Evolutionary conservation across 1,139 yeast species (phyloP).

Genomic region (Hemisphaericaspora subhashii): DNA sequence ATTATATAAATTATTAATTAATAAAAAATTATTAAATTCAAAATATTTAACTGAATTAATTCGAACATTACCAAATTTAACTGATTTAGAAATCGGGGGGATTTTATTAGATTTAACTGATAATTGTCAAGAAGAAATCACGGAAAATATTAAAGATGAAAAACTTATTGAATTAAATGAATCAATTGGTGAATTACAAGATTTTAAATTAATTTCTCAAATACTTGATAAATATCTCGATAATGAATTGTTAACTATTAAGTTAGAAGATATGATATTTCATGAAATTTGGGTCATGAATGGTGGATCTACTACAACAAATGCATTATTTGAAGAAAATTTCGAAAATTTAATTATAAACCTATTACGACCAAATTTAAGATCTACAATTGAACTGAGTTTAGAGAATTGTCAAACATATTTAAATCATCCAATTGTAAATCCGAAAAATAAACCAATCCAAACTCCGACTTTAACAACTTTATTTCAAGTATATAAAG

Average conservation of each 20-base stretch:
- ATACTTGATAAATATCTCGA: constrained; percentile 15
- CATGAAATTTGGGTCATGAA: constrained; percentile 40
- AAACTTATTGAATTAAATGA: constrained; percentile 10
- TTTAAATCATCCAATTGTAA: constrained; percentile 25
- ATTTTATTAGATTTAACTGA: constrained; percentile 10
- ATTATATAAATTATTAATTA: constrained; percentile 31
- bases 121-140: constrained; percentile 10
- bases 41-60: constrained; percentile 16
- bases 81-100: constrained; percentile 5
- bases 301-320: constrained; percentile 27
- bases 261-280: constrained; percentile 31
- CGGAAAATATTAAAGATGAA: constrained; percentile 9
- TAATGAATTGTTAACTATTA: constrained; percentile 20
- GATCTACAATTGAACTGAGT: constrained; percentile 32
- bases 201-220: constrained; percentile 8
- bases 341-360: constrained; percentile 39
- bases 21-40: constrained; percentile 20
- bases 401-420: constrained; percentile 32
- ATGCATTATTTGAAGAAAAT: constrained; percentile 35
- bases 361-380: constrained; percentile 38
- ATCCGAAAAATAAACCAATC: constrained; percentile 7
- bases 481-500: constrained; percentile 71
- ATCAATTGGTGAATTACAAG: constrained; percentile 8
- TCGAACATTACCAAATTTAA: constrained; percentile 6
- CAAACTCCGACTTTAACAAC: constrained; percentile 56